Base-by-base conservation (phyloP, 225 moss, liverwort and hornwort genomes). In the Neckera pumila region DNA sequence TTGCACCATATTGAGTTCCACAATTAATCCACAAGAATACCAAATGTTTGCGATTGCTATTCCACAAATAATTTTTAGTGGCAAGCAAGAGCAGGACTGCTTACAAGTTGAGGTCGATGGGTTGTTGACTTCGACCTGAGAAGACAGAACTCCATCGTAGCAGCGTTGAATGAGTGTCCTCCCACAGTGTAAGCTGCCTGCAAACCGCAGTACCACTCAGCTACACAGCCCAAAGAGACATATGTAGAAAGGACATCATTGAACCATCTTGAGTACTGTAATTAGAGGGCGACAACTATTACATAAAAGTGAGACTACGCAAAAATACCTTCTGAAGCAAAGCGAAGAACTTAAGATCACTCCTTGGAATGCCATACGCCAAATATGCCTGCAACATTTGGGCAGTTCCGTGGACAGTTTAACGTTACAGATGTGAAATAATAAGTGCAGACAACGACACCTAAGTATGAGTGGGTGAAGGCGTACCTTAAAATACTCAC, bases 131-230 rank as follows among this genome's bases (percentile, higher is more conserved):
- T 96, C 59, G 94, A 95, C 87, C 86, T 91, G 20, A 97, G 82
- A 66, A 97, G 90, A 43, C 94, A 94, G 31, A 89, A 93, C 90
- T 97, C 97, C 51, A 97, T 97, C 21, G 93, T 93, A 34, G 96
- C 96, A 80, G 96, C 96, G 82, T 90, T 95, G 85, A 97, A 96
- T 51, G 93, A 94, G 58, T 96, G 92, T 25, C 97, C 95, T 69
- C 97, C 96, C 25, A 97, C 97, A 86, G 95, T 96, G 85, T 96
- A 96, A 85, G 97, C 92, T 85, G 97, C 96, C 97, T 97, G 92
- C 89, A 86, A 81, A 83, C 23, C 59, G 73, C 69, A 85, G 45
- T 73, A 63, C 59, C 13, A 87, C 85, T 85, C 58, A 87, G 87
- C 71, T 82, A 82, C 64, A 51, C 65, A 84, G 45, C 63, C 34